Conservation (phyloP, 441 rosid genomes). For the Erodium trifolium region DNA sequence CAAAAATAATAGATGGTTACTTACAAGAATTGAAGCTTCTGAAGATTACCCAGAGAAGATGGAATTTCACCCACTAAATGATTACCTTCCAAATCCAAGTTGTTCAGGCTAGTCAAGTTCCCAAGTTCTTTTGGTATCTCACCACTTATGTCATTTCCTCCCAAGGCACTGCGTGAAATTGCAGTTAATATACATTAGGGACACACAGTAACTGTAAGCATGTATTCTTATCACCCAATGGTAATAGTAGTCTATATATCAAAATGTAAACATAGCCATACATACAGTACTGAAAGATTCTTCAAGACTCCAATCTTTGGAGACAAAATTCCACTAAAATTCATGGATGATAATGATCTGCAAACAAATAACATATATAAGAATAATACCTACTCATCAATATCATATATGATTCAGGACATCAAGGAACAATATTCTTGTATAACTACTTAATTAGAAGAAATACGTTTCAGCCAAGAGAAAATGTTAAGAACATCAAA, state of each 20-base stretch:
- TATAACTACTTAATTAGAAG: slow-evolving; percentile 9
- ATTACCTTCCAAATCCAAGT: slow-evolving; percentile 83
- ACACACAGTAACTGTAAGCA: neutral
- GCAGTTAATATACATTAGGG: slow-evolving; percentile 11
- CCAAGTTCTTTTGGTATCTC: slow-evolving; percentile 76
- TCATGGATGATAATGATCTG: slow-evolving; percentile 76
- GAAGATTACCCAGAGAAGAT: slow-evolving; percentile 58
- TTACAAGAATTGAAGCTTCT: slow-evolving; percentile 73
- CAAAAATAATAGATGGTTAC: slow-evolving; percentile 61
- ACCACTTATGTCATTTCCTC: slow-evolving; percentile 83
- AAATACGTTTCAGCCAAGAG: neutral
- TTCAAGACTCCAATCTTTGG: slow-evolving; percentile 52
- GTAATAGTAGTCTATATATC: neutral
- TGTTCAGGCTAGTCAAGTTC: slow-evolving; percentile 65
- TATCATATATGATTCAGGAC: slow-evolving; percentile 1
- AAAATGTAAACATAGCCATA: slow-evolving; percentile 18
- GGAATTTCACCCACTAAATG: slow-evolving; percentile 77
- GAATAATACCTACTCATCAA: neutral
- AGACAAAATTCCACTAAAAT: slow-evolving; percentile 63
- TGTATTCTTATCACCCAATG: neutral
- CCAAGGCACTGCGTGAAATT: slow-evolving; percentile 51
- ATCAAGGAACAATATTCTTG: slow-evolving; percentile 9
- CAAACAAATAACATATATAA: slow-evolving; percentile 20
- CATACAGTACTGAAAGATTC: slow-evolving; percentile 66
- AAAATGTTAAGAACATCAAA: slow-evolving; percentile 5